Base-by-base conservation (phyloP, 305 asterid species). In the Fraxinus baroniana region DNA sequence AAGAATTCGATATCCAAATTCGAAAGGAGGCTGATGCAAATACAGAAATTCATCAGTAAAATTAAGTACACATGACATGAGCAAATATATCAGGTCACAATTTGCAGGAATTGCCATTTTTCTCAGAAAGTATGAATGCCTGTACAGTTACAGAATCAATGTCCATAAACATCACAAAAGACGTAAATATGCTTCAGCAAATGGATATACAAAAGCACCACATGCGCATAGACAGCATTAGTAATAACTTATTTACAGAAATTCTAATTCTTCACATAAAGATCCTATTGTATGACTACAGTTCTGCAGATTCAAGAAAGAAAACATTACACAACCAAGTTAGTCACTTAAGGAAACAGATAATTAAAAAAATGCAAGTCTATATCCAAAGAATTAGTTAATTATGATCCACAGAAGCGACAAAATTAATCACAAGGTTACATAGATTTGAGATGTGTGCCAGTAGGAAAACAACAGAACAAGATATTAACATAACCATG, bases 401-500 rank as follows among this genome's bases (percentile, higher is more conserved):
- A 9, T 24, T 62, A 62, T 1, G 33, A 62, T 7, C 72, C 30
- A 62, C 15, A 32, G 55, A 33, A 17, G 71, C 74, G 22, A 20
- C 73, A n/a, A 24, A 20, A 79, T 13, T 32, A 84, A 22, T 13
- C 71, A 75, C 39, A 49, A 24, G 73, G 62, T 32, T 17, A 33
- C 35, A 52, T 7, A 22, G 66, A 74, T 83, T 3, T 35, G 32
- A 77, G 35, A 70, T 79, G 73, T 8, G 26, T 26, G 80, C 55
- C 44, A 22, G 24, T 39, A 55, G 30, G 44, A 32, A 3, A 71
- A 77, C 81, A 37, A 26, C 83, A 35, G 15, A 64, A 71, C 70
- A 82, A 64, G 83, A 85, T 79, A 86, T 75, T 76, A 80, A 37
- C 82, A 77, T 17, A 75, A 62, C 77, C 79, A 82, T 18, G 71